Evolutionary conservation across 108 stramenopile genomes (phyloP), one percentile per base, ranked within the genome.

Genomic region (Epithemia pelagica): DNA sequence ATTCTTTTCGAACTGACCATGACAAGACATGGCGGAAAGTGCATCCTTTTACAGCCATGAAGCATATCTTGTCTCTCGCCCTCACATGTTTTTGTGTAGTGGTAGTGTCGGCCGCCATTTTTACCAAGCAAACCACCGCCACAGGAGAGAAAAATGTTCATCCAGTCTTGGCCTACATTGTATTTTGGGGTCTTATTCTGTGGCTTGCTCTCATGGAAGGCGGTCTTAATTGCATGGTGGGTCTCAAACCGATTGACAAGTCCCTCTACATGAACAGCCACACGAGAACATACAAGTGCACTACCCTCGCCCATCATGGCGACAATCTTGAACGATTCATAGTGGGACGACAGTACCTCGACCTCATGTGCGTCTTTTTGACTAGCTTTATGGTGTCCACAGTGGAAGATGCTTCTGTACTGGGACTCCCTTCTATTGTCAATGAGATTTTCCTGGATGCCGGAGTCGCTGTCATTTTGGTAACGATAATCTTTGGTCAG

Each of bases 261-360:
- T 37, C 26, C 19, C 21, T 59, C 23, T 78, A 70, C 54, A 60
- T 24, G 1, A n/a, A 78, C 25, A 30, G 32, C 27, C 78, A 78
- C 46, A 73, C 71, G 10, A 37, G 52, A n/a, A 24, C 78, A 0
- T 63, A 53, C 2, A 70, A 66, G 29, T 32, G 33, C 23, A 78
- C 78, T 19, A 46, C 22, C 2, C 58, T 78, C 21, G 68, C 73
- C 20, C 78, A 74, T 59, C 54, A 69, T 8, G 77, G 77, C 20
- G 74, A 74, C 31, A 74, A 74, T 56, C 52, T 74, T 69, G 65
- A 70, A 59, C 62, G 78, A 8, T 78, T n/a, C n/a, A n/a, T n/a
- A n/a, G 82, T 62, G 79, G 78, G 78, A 52, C 51, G 78, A 1
- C 78, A 78, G 62, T 78, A 74, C 67, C 32, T 78, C 2, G 69